Evolutionary conservation across 2,329 filamentous ascomycete genomes (phyloP), one percentile per base, ranked within the genome.

Genomic region (Fusarium sp.): DNA sequence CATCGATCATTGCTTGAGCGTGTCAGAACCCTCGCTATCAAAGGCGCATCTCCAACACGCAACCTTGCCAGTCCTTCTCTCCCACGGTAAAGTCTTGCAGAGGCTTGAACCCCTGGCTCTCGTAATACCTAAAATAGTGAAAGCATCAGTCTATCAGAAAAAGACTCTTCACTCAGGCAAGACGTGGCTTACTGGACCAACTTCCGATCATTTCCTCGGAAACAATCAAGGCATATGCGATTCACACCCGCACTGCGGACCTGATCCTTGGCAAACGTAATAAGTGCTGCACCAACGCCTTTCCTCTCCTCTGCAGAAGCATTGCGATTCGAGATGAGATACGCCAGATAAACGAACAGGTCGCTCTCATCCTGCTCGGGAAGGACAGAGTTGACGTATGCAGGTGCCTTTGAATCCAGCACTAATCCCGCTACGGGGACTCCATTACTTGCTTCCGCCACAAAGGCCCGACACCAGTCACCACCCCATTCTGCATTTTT

Each of bases 21-120:
- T n/a, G n/a, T n/a, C n/a, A n/a, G n/a, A n/a, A n/a, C n/a, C n/a
- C n/a, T n/a, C 23, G 23, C 23, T 4, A 23, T 23, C 23, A 23
- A 23, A 47, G 44, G 16, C 44, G 44, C 44, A 47, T 47, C 44
- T 47, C 44, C 23, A 47, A 47, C 18, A 47, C 44, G 44, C 44
- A 47, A 23, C 23, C 23, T 23, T 23, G 23, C 23, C 23, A 23
- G 4, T 23, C 4, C 23, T 23, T 23, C 23, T 23, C 23, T 4
- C 23, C 23, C 4, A 4, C 23, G 23, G 23, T 23, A 23, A 23
- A 23, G 23, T 23, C 23, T 23, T 23, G 3, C 4, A 23, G 23
- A 23, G 23, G 3, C 23, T 23, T 23, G 23, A 23, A 23, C 23
- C 23, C 23, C 4, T 23, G 23, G 23, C 23, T 23, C 23, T 23